phyloP scores from a whole-genome alignment of 495 filamentous ascomycete species.

The Aspergillus panamensis region DNA sequence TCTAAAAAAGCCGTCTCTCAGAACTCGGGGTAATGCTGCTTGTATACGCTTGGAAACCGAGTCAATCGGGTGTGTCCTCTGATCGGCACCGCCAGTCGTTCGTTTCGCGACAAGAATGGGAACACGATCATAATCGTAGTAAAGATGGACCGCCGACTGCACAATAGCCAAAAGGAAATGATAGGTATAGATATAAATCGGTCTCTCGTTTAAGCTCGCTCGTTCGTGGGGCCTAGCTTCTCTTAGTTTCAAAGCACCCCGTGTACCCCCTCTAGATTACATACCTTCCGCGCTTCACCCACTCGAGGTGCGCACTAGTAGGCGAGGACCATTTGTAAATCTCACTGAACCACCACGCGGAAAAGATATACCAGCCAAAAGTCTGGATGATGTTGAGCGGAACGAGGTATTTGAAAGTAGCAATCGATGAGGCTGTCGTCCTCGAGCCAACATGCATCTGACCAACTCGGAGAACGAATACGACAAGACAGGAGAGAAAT shows the following conservation, averaged over 20 bases:
- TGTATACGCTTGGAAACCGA: constrained; percentile 36
- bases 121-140: constrained; percentile 69
- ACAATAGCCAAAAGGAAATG: constrained; percentile 62
- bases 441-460: constrained; percentile 70
- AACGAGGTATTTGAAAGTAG: constrained; percentile 56
- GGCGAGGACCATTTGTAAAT: constrained; percentile 75
- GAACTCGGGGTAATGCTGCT: constrained; percentile 19
- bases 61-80: constrained; percentile 36
- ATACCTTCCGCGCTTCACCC: constrained; percentile 64
- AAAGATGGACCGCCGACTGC: constrained; percentile 68
- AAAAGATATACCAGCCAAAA: constrained; percentile 66
- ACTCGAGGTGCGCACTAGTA: constrained; percentile 61
- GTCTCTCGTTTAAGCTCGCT: constrained; percentile 78
- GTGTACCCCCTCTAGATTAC: constrained; percentile 16
- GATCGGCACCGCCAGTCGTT: constrained; percentile 29
- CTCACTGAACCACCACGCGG: constrained; percentile 76
- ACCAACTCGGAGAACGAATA: constrained; percentile 81
- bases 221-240: constrained; percentile 58
- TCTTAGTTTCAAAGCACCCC: constrained; percentile 11
- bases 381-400: constrained; percentile 62
- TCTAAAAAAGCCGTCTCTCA: constrained; percentile 37
- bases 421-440: constrained; percentile 63
- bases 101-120: constrained; percentile 48
- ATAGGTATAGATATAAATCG: constrained; percentile 73
- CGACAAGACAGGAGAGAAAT: constrained; percentile 60